phyloP scores from a whole-genome alignment of 495 filamentous ascomycete genomes.

The Tuber aestivum region DNA sequence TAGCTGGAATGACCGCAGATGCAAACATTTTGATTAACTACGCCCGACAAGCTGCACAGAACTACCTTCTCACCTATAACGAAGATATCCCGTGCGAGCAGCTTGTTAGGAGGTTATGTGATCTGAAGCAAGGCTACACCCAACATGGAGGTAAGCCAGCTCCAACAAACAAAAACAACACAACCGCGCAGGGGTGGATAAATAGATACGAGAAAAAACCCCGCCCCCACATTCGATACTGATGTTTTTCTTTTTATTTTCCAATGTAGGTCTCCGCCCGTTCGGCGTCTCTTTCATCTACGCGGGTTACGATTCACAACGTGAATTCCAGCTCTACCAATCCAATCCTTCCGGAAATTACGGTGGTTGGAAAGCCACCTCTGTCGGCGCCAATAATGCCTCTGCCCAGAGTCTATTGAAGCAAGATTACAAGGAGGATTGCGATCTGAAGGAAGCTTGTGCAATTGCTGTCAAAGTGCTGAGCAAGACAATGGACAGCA shows the following conservation, averaged over 20 bases:
- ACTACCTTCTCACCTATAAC: constrained; percentile 97
- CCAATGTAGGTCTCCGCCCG: constrained; percentile 66
- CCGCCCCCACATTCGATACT: constrained; percentile 21
- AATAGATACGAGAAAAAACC: constrained; percentile 5
- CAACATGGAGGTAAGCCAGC: constrained; percentile 66
- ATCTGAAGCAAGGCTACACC: constrained; percentile 99
- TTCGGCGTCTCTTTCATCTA: constrained; percentile 99
- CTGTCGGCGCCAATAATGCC: constrained; percentile 94
- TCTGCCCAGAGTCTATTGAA: constrained; percentile 96
- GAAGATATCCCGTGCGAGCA: constrained; percentile 99
- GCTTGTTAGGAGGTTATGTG: constrained; percentile 91
- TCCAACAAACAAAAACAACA: constrained; percentile 7
- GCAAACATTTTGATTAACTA: constrained; percentile 99
- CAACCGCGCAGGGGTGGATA: constrained; percentile 24
- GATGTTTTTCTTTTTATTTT: constrained; percentile 6
- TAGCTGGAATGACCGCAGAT: constrained; percentile 98
- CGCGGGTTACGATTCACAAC: constrained; percentile 88
- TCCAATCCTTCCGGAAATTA: constrained; percentile 99
- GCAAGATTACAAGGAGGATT: constrained; percentile 99
- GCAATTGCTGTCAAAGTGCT: constrained; percentile 96
- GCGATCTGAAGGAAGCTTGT: constrained; percentile 90
- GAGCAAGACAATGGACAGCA: constrained; percentile 99
- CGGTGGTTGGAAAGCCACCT: constrained; percentile 98
- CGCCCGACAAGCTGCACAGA: constrained; percentile 91
- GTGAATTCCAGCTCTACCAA: constrained; percentile 98